These are phyloP conservation scores for Eucalyptus pauciflora DNA, from an alignment of 345 rosid species.

Conservation along the genomic window DNA sequence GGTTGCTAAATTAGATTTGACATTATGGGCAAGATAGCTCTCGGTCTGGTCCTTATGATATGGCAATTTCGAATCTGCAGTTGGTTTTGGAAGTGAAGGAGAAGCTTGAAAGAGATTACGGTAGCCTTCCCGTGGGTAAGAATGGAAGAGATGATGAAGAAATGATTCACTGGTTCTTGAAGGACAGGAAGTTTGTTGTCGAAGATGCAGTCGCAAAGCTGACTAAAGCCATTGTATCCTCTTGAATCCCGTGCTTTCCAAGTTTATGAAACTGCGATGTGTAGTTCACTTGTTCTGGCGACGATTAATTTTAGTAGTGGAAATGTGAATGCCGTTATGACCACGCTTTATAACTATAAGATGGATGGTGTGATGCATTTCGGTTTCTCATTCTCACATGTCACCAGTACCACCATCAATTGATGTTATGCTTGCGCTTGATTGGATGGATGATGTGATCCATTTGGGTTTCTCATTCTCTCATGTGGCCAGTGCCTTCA, in stretches of 20 bases:
- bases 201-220: constrained; percentile 56
- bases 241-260: background rate
- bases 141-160: constrained; percentile 93
- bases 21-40: background rate
- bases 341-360: too few relatives aligned
- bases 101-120: constrained; percentile 48
- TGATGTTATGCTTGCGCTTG: background rate
- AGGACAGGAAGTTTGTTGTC: constrained; percentile 59
- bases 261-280: background rate
- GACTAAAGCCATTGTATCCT: constrained; percentile 82
- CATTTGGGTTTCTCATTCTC: background rate
- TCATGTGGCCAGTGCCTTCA: background rate
- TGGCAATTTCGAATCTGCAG: constrained; percentile 16
- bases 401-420: background rate
- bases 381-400: background rate
- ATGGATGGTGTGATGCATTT: background rate
- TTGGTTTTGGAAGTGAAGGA: constrained; percentile 68
- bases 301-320: background rate
- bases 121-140: constrained; percentile 62
- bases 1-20: background rate
- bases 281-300: background rate
- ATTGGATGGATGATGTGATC: background rate
- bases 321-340: background rate
- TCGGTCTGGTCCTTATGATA: background rate
- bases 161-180: constrained; percentile 81